These are phyloP conservation scores for Dalechampia spathulata DNA, from an alignment of 441 rosid genomes.

Conservation along the genomic window DNA sequence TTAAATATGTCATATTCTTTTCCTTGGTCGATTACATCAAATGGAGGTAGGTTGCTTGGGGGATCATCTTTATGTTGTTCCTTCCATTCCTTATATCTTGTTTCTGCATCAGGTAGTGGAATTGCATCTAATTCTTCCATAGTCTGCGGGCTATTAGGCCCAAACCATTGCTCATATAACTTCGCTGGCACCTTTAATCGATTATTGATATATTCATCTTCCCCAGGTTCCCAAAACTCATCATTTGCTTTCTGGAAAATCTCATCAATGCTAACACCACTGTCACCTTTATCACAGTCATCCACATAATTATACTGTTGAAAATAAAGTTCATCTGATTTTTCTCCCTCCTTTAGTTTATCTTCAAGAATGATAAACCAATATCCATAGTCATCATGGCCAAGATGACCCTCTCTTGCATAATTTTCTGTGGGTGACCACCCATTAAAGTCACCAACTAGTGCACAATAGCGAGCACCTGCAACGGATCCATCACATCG, in stretches of 20 bases:
- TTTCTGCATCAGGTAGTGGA: conserved; percentile 58
- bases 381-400: conserved; percentile 94
- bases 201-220: conserved; percentile 69
- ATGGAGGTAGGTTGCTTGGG: conserved; percentile 77
- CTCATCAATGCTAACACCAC: conserved; percentile 69
- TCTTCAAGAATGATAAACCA: conserved; percentile 95
- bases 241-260: conserved; percentile 71
- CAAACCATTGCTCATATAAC: conserved; percentile 84
- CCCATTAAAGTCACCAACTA: conserved; percentile 87
- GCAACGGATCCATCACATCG: conserved; percentile 23
- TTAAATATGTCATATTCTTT: conserved; percentile 71
- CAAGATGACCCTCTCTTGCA: conserved; percentile 82
- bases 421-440: conserved; percentile 88
- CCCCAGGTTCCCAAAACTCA: conserved; percentile 99
- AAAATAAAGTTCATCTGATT: conserved; percentile 87
- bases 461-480: conserved; percentile 97
- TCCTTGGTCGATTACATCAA: conserved; percentile 72
- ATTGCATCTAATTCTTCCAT: conserved; percentile 73
- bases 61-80: conserved; percentile 90
- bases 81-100: conserved; percentile 70
- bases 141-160: conserved; percentile 92
- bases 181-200: conserved; percentile 86
- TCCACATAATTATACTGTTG: conserved; percentile 90
- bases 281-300: conserved; percentile 90
- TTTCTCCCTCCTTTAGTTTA: conserved; percentile 77